Base-by-base conservation (phyloP, 75 land plant genomes). In the Pinus albicaulis region DNA sequence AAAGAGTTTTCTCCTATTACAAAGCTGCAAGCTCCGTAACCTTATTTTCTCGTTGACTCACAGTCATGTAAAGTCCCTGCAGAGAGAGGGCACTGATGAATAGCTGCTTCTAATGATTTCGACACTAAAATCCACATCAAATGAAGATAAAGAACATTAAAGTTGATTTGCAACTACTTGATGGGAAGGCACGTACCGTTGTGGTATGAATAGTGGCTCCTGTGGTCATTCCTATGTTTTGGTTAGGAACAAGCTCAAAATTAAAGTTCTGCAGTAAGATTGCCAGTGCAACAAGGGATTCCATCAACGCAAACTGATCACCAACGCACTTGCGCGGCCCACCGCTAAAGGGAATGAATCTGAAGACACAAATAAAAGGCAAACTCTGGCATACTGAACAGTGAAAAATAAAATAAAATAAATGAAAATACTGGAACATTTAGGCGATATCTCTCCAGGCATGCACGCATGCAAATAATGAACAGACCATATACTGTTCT, bases 271-370 rank as follows among this genome's bases (percentile, higher is more conserved):
- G 98, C 78, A 95, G 71, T 55, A 95, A 84, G 17, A 93, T 77
- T 61, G 99, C 86, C 56, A 98, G 86, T 57, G 96, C 86, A 38
- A 98, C 98, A 66, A 86, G 86, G 28, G 96, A 89, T 82, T 95
- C 94, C 64, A 98, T 90, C 89, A 95, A 60, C 24, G 99, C 99
- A 91, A 98, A 98, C 71, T 95, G 98, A 79, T 98, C 99, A 25
- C 99, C 99, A 38, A 98, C 96, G 86, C 99, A 98, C 78, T 98
- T 98, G 0, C 99, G 92, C 7, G 98, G 98, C 7, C 99, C 99
- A 73, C 99, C 99, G 74, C 99, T 93, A 81, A 98, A 98, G 19
- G 99, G 99, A 56, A 98, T 95, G 80, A 88, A 98, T 75, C 99
- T 98, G 60, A 59, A 79, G 70, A 81, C 41, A 72, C n/a, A 52